These are phyloP conservation scores for Limtongia smithiae DNA, from an alignment of 805 yeast species.

Conservation along the genomic window DNA sequence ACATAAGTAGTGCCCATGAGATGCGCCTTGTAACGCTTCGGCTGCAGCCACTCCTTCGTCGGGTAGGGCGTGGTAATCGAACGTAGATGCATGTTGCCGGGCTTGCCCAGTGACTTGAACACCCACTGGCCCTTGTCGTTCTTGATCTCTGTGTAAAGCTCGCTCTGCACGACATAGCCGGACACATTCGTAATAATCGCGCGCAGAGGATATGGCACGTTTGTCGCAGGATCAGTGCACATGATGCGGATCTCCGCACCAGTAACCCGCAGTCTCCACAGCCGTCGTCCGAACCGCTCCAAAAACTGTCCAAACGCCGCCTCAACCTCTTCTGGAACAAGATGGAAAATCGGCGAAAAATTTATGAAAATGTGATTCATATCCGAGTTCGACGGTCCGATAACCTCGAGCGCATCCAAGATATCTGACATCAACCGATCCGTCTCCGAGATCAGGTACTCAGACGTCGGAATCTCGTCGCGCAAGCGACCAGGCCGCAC, in stretches of 20 bases:
- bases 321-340: slow-evolving; percentile 92
- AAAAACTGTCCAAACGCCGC: slow-evolving; percentile 96
- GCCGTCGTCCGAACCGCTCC: slow-evolving; percentile 94
- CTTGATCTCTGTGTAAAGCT: slow-evolving; percentile 89
- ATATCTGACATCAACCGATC: slow-evolving; percentile 94
- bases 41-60: slow-evolving; percentile 96
- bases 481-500: slow-evolving; percentile 93
- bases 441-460: slow-evolving; percentile 93
- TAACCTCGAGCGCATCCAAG: slow-evolving; percentile 88
- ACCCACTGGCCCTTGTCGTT: slow-evolving; percentile 94
- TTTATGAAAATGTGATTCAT: slow-evolving; percentile 95
- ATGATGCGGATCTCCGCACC: slow-evolving; percentile 97
- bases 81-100: slow-evolving; percentile 97
- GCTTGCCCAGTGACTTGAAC: slow-evolving; percentile 84
- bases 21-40: slow-evolving; percentile 98
- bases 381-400: slow-evolving; percentile 92
- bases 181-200: slow-evolving; percentile 91
- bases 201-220: slow-evolving; percentile 90
- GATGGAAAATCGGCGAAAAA: slow-evolving; percentile 92
- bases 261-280: slow-evolving; percentile 94
- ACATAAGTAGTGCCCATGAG: slow-evolving; percentile 97
- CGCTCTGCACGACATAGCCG: slow-evolving; percentile 95
- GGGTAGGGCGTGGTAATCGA: slow-evolving; percentile 95
- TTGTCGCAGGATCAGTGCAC: slow-evolving; percentile 84
- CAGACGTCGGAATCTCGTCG: slow-evolving; percentile 88